Conservation (phyloP, 2,329 filamentous ascomycete species). For the Thelonectria olida region DNA sequence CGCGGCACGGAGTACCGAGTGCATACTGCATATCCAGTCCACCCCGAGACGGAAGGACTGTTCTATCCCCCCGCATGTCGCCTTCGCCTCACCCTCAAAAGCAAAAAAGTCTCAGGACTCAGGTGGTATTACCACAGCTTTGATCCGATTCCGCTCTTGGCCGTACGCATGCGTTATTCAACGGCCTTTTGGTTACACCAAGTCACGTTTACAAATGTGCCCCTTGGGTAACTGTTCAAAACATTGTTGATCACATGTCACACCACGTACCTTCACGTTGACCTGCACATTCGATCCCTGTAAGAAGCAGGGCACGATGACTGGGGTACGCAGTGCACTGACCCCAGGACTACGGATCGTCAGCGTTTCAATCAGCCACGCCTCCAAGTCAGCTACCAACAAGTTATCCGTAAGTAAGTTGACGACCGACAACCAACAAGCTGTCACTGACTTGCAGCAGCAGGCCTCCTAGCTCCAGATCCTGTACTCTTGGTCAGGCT, state of each 20-base stretch:
- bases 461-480: slow-evolving; percentile 9
- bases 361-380: slow-evolving; percentile 15
- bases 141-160: neutral
- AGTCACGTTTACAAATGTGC: neutral
- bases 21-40: no score
- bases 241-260: neutral
- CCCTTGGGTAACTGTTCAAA: neutral
- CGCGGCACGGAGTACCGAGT: no score
- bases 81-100: slow-evolving; percentile 13
- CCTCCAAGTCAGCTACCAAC: slow-evolving; percentile 10
- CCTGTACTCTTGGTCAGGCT: neutral
- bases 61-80: neutral
- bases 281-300: neutral
- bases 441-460: slow-evolving; percentile 11
- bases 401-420: no score
- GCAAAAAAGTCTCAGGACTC: slow-evolving; percentile 2
- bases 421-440: neutral
- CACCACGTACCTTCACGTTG: no score
- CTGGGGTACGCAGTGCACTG: neutral
- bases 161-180: no score
- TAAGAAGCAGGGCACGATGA: no score
- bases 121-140: slow-evolving; percentile 10
- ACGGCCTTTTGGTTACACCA: no score
- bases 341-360: neutral
- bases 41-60: neutral